phyloP scores from a whole-genome alignment of 306 rosid genomes.

The Senna tora region DNA sequence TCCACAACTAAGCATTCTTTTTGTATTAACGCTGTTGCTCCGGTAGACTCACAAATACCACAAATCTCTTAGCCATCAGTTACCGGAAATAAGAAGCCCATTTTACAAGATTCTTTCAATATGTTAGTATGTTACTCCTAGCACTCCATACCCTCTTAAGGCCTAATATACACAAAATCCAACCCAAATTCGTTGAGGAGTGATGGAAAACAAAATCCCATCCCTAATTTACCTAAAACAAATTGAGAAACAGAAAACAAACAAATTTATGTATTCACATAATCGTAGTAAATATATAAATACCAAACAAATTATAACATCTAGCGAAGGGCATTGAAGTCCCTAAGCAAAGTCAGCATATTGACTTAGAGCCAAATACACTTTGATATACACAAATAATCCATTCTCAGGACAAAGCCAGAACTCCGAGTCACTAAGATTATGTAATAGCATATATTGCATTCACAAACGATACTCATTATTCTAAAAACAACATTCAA shows the following conservation, averaged over 20 bases:
- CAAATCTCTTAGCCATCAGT: background rate
- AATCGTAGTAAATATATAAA: background rate
- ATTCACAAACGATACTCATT: conserved; percentile 20
- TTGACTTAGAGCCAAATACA: conserved; percentile 24
- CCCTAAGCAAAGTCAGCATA: conserved; percentile 14
- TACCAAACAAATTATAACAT: conserved; percentile 9
- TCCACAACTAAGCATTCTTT: background rate
- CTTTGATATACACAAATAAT: conserved; percentile 48
- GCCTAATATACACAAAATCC: background rate
- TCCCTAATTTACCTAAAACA: background rate
- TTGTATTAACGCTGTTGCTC: background rate
- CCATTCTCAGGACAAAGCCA: conserved; percentile 8
- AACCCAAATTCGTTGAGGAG: background rate
- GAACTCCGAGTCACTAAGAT: conserved; percentile 1
- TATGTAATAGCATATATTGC: background rate
- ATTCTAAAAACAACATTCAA: background rate
- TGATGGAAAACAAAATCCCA: background rate
- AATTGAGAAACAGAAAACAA: background rate
- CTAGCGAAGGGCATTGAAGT: background rate
- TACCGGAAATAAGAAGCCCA: background rate
- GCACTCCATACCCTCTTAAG: conserved; percentile 1
- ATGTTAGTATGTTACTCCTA: background rate
- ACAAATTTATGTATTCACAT: background rate
- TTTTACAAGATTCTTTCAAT: background rate
- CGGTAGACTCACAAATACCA: background rate